Percentiles rank a stretch among this genome's conserved stretches.
Evolutionary conservation across 768 basidiomycete species (phyloP).

Genomic region (Pulveroboletus sp.): DNA sequence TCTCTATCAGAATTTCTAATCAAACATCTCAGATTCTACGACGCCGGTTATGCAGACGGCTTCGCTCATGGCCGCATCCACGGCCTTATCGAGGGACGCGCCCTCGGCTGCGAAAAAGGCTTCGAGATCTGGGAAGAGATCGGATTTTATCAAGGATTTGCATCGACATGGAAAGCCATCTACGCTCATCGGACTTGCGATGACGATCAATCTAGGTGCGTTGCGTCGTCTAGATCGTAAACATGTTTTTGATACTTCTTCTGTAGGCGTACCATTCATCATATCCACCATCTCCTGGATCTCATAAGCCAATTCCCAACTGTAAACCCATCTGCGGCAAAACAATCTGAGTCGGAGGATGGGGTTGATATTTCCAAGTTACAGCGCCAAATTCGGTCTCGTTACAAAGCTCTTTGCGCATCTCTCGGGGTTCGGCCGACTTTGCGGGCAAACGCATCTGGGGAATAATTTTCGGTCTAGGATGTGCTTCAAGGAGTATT

Average conservation of each 20-base stretch:
- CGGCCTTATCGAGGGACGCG: constrained; percentile 87
- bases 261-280: constrained; percentile 54
- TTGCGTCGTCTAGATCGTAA: not conserved
- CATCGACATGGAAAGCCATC: constrained; percentile 63
- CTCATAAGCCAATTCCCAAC: constrained; percentile 76
- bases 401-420: constrained; percentile 85
- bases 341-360: constrained; percentile 27
- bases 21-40: constrained; percentile 63
- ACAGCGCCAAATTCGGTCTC: constrained; percentile 80
- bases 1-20: not conserved
- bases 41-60: constrained; percentile 74
- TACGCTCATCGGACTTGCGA: constrained; percentile 34
- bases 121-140: constrained; percentile 98
- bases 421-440: constrained; percentile 66
- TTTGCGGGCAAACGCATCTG: constrained; percentile 25
- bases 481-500: too few relatives aligned
- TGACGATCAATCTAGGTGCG: constrained; percentile 42
- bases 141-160: constrained; percentile 89
- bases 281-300: constrained; percentile 67
- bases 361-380: constrained; percentile 74
- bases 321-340: constrained; percentile 56
- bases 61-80: constrained; percentile 84
- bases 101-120: constrained; percentile 84
- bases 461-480: too few relatives aligned
- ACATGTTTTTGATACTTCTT: not conserved